These are phyloP conservation scores for Eruca vesicaria DNA, from an alignment of 441 rosid species.

Conservation along the genomic window DNA sequence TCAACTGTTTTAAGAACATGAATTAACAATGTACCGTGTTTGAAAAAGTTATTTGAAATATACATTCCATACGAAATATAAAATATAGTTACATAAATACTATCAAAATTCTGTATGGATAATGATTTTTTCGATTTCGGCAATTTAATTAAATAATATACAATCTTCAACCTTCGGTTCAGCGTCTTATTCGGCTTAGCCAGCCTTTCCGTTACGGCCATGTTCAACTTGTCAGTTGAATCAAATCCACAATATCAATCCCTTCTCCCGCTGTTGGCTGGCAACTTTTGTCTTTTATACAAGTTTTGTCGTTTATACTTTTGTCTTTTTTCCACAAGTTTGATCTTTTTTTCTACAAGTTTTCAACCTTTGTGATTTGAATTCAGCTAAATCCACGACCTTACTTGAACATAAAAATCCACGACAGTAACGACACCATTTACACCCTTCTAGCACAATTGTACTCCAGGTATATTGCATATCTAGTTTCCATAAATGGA, in stretches of 20 bases:
- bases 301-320: not conserved
- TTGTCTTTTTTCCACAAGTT: not conserved
- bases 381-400: not conserved
- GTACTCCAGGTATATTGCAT: not conserved
- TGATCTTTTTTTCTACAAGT: no score
- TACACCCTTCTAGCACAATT: not conserved
- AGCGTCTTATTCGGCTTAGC: not conserved
- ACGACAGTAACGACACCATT: not conserved
- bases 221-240: not conserved
- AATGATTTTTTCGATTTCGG: not conserved
- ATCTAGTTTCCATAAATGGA: not conserved
- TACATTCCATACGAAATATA: not conserved
- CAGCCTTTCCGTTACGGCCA: not conserved
- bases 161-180: not conserved
- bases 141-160: not conserved
- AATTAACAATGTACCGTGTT: not conserved
- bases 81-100: not conserved
- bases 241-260: not conserved
- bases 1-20: not conserved
- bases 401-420: no score
- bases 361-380: not conserved
- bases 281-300: not conserved
- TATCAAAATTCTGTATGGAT: not conserved
- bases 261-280: not conserved
- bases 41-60: no score